phyloP scores from a whole-genome alignment of 2,329 filamentous ascomycete species.

The Phialemoniopsis sp. region DNA sequence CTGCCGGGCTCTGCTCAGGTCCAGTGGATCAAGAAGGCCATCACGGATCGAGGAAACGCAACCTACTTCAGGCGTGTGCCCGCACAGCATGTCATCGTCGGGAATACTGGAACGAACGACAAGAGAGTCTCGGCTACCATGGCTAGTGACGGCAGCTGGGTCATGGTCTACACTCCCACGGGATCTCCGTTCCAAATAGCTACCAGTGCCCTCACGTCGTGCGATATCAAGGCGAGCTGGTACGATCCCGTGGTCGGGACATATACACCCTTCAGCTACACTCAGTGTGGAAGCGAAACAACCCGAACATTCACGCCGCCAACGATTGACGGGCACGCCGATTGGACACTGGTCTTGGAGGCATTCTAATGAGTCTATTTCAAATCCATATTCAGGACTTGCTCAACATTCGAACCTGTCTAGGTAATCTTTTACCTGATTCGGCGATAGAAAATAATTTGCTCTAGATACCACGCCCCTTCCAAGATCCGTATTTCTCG shows the following conservation, averaged over 20 bases:
- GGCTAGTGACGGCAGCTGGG: constrained; percentile 9
- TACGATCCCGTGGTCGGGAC: constrained; percentile 8
- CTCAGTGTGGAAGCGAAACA: constrained; percentile 3
- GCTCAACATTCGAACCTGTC: no score
- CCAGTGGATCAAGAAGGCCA: constrained; percentile 10
- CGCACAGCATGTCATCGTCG: constrained; percentile 9
- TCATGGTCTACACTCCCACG: constrained; percentile 13
- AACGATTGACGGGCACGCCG: constrained; percentile 2
- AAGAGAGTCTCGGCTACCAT: constrained; percentile 9
- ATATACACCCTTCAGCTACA: constrained; percentile 9
- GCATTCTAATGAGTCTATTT: no score
- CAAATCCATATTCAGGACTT: no score
- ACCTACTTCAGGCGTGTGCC: constrained; percentile 8
- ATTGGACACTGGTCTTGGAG: constrained; percentile 12
- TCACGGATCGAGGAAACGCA: constrained; percentile 9
- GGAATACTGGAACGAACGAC: constrained; percentile 6
- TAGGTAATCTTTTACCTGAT: no score
- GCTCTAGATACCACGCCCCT: no score
- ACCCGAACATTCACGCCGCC: constrained; percentile 9
- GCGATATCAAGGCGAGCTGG: constrained; percentile 10
- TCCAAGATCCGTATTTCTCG: no score
- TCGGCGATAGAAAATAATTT: no score
- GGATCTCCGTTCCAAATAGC: constrained; percentile 10
- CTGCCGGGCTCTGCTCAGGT: constrained; percentile 12
- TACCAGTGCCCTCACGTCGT: constrained; percentile 5